Evolutionary conservation across 495 filamentous ascomycete genomes (phyloP).

Genomic region (Astrothelium macrocarpum): DNA sequence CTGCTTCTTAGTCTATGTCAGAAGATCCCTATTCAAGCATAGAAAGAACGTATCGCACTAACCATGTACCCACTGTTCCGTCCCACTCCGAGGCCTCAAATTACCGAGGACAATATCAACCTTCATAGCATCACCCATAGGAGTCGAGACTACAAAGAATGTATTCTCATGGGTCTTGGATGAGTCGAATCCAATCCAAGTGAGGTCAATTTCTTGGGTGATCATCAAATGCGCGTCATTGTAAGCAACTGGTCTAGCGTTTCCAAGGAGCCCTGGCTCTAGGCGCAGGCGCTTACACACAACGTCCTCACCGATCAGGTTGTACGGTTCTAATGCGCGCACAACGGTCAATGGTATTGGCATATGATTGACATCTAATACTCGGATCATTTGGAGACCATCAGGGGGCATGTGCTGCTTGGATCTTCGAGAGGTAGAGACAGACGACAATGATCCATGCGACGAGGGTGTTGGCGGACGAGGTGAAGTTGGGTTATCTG

Average conservation of each 20-base stretch:
- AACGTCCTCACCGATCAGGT: background rate
- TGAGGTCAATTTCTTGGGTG: background rate
- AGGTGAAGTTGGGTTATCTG: background rate
- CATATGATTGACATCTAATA: background rate
- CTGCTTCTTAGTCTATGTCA: background rate
- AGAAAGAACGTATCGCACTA: background rate
- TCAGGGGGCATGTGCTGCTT: background rate
- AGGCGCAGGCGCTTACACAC: background rate
- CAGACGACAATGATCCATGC: constrained; percentile 1
- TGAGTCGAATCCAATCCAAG: background rate
- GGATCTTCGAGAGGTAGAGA: background rate
- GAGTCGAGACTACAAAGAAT: background rate
- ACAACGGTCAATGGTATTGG: background rate
- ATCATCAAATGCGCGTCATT: background rate
- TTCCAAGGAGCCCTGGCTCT: background rate
- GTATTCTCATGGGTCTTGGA: background rate
- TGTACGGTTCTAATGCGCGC: background rate
- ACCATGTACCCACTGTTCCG: background rate
- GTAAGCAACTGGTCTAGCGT: background rate
- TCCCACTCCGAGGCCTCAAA: background rate
- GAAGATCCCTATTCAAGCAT: background rate
- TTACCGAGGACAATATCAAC: background rate
- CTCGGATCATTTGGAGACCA: background rate
- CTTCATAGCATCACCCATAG: background rate
- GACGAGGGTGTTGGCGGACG: background rate